These are phyloP conservation scores for Aureobasidium lini DNA, from an alignment of 2,329 filamentous ascomycete genomes.

Conservation along the genomic window DNA sequence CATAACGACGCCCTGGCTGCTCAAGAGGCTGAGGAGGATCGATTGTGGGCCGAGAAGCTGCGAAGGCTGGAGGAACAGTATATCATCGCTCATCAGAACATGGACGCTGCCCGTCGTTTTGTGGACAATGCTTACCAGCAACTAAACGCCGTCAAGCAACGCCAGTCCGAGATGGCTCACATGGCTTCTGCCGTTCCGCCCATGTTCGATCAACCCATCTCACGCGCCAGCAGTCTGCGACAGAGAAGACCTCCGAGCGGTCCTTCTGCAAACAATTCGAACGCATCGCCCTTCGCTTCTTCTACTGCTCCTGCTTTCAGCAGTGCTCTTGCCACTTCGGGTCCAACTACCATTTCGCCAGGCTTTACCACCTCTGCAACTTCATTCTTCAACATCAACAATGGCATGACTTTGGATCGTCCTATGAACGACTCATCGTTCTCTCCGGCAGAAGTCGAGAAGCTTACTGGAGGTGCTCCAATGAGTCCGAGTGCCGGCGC, in stretches of 20 bases:
- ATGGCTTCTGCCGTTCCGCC: slow-evolving; percentile 28
- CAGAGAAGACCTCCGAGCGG: slow-evolving; percentile 32
- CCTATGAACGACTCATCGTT: slow-evolving; percentile 36
- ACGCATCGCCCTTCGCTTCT: slow-evolving; percentile 33
- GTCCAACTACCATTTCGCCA: slow-evolving; percentile 43
- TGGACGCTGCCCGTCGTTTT: slow-evolving; percentile 27
- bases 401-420: slow-evolving; percentile 49
- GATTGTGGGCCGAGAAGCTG: slow-evolving; percentile 30
- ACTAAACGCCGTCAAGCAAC: slow-evolving; percentile 34
- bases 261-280: slow-evolving; percentile 21
- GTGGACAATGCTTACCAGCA: slow-evolving; percentile 47
- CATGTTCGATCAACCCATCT: slow-evolving; percentile 17
- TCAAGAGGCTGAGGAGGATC: slow-evolving; percentile 34
- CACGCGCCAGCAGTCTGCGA: slow-evolving; percentile 19
- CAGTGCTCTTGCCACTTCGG: slow-evolving; percentile 22
- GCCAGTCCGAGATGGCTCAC: slow-evolving; percentile 32
- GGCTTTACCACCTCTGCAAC: slow-evolving; percentile 42
- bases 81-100: slow-evolving; percentile 21
- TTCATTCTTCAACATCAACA: slow-evolving; percentile 50
- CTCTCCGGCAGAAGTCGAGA: slow-evolving; percentile 56
- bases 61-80: slow-evolving; percentile 26
- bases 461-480: slow-evolving; percentile 57
- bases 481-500: slow-evolving; percentile 71
- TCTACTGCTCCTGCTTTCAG: slow-evolving; percentile 39
- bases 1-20: slow-evolving; percentile 11